Percentiles rank a stretch among this genome's conserved stretches.
phyloP scores from a whole-genome alignment of 129 eudicot genomes.

The Ambrosia artemisiifolia region DNA sequence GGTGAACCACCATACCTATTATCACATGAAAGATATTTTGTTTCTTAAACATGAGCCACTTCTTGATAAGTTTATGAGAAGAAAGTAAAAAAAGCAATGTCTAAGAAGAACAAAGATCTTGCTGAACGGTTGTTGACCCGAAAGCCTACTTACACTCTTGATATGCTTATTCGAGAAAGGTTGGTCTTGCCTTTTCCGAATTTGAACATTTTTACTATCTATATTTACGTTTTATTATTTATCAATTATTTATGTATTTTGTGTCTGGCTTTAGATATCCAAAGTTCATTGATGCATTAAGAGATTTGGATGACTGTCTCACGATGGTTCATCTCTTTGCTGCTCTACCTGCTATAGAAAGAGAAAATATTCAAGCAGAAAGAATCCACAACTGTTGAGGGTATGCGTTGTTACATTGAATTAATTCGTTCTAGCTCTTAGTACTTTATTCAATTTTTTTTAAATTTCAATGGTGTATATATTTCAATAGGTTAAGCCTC shows the following conservation, averaged over 20 bases:
- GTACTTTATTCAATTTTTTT: background rate
- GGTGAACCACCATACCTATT: conserved; percentile 89
- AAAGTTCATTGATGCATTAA: conserved; percentile 65
- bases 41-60: conserved; percentile 82
- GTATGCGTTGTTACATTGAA: too few relatives aligned
- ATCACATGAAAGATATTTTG: conserved; percentile 74
- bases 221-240: background rate
- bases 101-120: conserved; percentile 71
- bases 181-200: background rate
- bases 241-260: background rate
- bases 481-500: conserved; percentile 56
- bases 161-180: conserved; percentile 68
- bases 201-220: background rate
- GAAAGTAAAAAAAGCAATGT: conserved; percentile 60
- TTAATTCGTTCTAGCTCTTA: too few relatives aligned
- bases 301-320: conserved; percentile 84
- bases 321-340: conserved; percentile 83
- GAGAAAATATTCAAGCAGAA: conserved; percentile 56
- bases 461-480: background rate
- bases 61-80: conserved; percentile 63
- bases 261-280: conserved; percentile 49
- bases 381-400: conserved; percentile 73
- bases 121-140: conserved; percentile 53
- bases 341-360: conserved; percentile 70
- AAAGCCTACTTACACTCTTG: conserved; percentile 56